phyloP scores from a whole-genome alignment of 352 stramenopile genomes.

The Globisporangium paddicum region DNA sequence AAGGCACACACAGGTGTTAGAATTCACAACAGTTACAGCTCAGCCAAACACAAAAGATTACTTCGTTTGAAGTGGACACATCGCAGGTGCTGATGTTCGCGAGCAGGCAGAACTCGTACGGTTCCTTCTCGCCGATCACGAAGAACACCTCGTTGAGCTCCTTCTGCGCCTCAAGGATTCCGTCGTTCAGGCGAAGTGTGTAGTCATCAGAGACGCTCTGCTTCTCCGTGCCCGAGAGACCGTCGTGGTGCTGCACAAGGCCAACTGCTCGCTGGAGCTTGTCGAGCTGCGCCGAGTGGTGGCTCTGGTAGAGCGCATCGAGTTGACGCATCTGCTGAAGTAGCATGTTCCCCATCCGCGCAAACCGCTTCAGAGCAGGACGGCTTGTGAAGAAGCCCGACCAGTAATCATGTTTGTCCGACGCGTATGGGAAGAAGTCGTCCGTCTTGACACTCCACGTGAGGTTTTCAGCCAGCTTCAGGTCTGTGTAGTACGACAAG shows the following conservation, averaged over 20 bases:
- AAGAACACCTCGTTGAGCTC: constrained; percentile 74
- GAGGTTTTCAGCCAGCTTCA: constrained; percentile 84
- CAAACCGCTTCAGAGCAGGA: constrained; percentile 90
- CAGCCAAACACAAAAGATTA: not conserved
- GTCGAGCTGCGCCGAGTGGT: constrained; percentile 41
- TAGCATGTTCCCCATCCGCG: constrained; percentile 85
- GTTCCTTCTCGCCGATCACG: constrained; percentile 62
- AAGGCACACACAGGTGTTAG: not conserved
- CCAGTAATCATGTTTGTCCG: constrained; percentile 93
- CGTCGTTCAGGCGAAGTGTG: constrained; percentile 85
- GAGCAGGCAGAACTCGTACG: constrained; percentile 63
- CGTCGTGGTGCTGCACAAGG: constrained; percentile 96
- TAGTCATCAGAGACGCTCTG: constrained; percentile 96
- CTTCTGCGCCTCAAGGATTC: constrained; percentile 59
- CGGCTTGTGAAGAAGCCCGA: constrained; percentile 96
- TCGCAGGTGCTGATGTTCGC: constrained; percentile 93
- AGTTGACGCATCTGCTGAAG: constrained; percentile 91
- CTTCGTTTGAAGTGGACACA: constrained; percentile 50
- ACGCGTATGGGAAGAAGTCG: constrained; percentile 97
- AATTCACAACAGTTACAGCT: not conserved
- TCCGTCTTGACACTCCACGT: constrained; percentile 90
- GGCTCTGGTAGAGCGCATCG: constrained; percentile 71
- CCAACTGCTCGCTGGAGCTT: constrained; percentile 87
- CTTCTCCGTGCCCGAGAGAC: constrained; percentile 93
- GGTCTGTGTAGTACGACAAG: constrained; percentile 93